Evolutionary conservation across 73 alveolate species (phyloP).

Genomic region (Paramecium sonneborni): DNA sequence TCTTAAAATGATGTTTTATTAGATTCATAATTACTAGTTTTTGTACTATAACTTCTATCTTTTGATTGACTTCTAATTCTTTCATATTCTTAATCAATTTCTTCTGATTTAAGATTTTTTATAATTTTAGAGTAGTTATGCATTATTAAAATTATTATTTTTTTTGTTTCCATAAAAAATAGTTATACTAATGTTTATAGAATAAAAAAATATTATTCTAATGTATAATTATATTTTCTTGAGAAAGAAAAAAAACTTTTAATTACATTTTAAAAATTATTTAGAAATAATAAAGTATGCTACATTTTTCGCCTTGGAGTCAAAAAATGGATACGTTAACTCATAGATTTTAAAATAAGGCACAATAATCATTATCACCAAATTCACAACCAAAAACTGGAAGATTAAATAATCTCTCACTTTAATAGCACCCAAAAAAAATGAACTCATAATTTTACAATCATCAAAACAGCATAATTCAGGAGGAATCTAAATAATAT

Average conservation of each 20-base stretch:
- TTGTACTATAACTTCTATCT: neutral
- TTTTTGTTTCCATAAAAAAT: neutral
- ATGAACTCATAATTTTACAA: neutral
- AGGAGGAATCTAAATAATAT: neutral
- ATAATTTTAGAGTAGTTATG: neutral
- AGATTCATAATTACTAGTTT: neutral
- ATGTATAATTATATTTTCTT: no score
- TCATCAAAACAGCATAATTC: neutral
- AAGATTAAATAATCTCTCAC: neutral
- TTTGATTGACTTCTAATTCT: slow-evolving; percentile 4
- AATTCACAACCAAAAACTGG: neutral
- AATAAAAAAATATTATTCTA: neutral
- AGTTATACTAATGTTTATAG: neutral
- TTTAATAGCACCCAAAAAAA: neutral
- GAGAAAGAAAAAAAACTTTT: neutral
- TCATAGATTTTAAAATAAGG: neutral
- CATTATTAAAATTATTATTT: neutral
- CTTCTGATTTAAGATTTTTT: slow-evolving; percentile 15
- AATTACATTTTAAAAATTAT: neutral
- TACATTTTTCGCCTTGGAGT: slow-evolving; percentile 18
- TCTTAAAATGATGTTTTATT: neutral
- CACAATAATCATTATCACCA: neutral
- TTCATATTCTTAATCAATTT: neutral
- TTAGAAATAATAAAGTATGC: neutral
- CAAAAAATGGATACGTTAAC: neutral